Conservation (phyloP, 2,329 filamentous ascomycete genomes). For the Claviceps sp. region DNA sequence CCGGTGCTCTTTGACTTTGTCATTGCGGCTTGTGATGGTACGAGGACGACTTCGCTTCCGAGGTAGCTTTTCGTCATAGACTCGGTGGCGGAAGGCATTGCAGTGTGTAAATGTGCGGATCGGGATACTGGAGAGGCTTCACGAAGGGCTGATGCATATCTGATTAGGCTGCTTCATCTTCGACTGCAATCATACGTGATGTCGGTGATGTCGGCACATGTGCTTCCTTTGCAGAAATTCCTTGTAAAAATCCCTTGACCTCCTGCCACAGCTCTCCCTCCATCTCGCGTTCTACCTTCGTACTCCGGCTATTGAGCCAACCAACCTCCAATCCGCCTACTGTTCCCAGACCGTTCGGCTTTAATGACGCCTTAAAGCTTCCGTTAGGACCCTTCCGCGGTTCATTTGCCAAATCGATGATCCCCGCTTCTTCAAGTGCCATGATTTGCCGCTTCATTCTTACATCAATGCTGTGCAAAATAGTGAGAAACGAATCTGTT, state of each 20-base stretch:
- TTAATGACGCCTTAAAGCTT: constrained; percentile 30
- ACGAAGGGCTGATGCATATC: background rate
- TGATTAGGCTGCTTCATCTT: background rate
- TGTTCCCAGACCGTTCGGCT: constrained; percentile 41
- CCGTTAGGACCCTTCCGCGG: constrained; percentile 19
- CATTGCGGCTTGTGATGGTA: background rate
- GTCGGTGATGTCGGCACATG: background rate
- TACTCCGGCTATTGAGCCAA: constrained; percentile 76
- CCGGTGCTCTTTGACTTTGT: constrained; percentile 3
- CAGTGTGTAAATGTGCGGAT: background rate
- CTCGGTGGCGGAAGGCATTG: background rate
- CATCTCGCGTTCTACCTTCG: constrained; percentile 70
- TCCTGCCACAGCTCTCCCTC: constrained; percentile 63
- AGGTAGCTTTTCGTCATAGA: background rate
- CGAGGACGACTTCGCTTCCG: background rate
- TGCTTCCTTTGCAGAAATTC: constrained; percentile 21
- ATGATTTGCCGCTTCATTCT: constrained; percentile 54
- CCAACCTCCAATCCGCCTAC: constrained; percentile 64
- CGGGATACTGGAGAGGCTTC: background rate
- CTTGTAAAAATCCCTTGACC: constrained; percentile 24
- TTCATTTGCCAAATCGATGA: constrained; percentile 40
- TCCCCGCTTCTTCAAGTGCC: constrained; percentile 68
- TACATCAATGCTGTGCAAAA: constrained; percentile 62
- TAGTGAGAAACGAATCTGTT: constrained; percentile 55
- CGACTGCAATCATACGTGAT: background rate